phyloP scores from a whole-genome alignment of 2,329 filamentous ascomycete genomes.

The Ophiostoma populinum region DNA sequence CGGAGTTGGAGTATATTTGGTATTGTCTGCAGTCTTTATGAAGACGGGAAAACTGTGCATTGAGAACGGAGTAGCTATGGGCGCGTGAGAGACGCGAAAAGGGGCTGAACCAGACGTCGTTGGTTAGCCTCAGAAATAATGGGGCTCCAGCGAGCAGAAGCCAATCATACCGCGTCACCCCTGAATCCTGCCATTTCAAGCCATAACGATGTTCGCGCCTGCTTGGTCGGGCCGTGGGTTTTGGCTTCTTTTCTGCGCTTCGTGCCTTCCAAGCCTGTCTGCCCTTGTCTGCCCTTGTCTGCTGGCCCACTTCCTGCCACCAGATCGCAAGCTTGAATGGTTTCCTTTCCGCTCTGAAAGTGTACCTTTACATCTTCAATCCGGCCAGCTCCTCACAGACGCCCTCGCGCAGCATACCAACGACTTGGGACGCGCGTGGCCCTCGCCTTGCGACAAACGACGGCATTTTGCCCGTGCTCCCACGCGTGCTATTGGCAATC shows the following conservation, averaged over 20 bases:
- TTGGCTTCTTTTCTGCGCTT: slow-evolving; percentile 1
- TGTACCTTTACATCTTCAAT: background rate
- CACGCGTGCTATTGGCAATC: too few species aligned
- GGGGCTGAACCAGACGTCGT: too few species aligned
- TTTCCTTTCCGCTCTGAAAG: background rate
- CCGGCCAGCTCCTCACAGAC: background rate
- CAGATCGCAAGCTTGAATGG: background rate
- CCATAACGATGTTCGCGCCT: background rate
- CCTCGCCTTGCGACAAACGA: too few species aligned
- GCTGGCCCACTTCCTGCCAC: slow-evolving; percentile 5
- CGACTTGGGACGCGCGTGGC: too few species aligned
- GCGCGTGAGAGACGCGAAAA: too few species aligned
- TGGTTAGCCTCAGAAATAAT: background rate
- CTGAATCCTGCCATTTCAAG: slow-evolving; percentile 7
- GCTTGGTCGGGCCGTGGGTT: background rate
- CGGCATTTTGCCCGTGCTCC: too few species aligned
- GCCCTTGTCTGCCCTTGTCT: background rate
- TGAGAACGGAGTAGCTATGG: too few species aligned
- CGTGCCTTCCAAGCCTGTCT: background rate
- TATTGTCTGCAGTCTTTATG: too few species aligned
- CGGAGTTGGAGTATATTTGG: too few species aligned
- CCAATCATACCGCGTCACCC: slow-evolving; percentile 6
- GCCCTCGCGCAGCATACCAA: too few species aligned
- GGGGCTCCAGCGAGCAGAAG: background rate
- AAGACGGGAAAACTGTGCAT: too few species aligned